Evolutionary conservation across 2,329 filamentous ascomycete genomes (phyloP), one percentile per base, ranked within the genome.

Genomic region (Chaetothyriales sp.): DNA sequence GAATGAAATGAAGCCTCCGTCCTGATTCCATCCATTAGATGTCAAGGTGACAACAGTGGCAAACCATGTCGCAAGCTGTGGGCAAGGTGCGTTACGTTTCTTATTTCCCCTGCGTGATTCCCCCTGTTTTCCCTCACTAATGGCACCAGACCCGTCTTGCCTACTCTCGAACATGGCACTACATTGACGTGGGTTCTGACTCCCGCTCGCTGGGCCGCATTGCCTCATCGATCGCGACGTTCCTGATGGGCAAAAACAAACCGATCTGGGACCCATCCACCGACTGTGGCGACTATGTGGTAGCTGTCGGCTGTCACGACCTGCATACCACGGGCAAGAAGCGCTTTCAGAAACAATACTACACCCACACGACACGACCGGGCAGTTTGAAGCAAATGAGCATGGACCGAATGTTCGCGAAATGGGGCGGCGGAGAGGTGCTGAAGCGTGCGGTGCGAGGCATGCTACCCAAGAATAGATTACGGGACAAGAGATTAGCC

Each of bases 261-360:
- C 92, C 92, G 19, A 95, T 92, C 68, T 98, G 81, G 73, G 86
- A 96, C 70, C 92, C 92, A 1, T 95, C 88, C 19, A 95, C 89
- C 55, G 92, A 98, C 75, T 96, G 92, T 76, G 92, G 92, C 61
- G 92, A 98, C 79, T 98, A 98, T 69, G 89, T 98, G 10, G 90
- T 98, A 1, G 89, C 92, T 48, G 86, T 86, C 39, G 83, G 88
- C 67, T 96, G 92, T 73, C 78, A 84, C 43, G 81, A 90, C 46
- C 75, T 98, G 47, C 81, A 89, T 71, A 83, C 81, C 1, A 96
- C 92, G 6, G 92, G 92, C 59, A 85, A 86, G 66, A 98, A 98
- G 74, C 84, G 81, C 66, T 83, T 79, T 70, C 86, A 94, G 73
- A 98, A 98, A 75, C 82, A 81, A 59, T 98, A 98, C 76, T 95